phyloP scores from a whole-genome alignment of 495 filamentous ascomycete genomes.

The Aspergillus cavernicola region DNA sequence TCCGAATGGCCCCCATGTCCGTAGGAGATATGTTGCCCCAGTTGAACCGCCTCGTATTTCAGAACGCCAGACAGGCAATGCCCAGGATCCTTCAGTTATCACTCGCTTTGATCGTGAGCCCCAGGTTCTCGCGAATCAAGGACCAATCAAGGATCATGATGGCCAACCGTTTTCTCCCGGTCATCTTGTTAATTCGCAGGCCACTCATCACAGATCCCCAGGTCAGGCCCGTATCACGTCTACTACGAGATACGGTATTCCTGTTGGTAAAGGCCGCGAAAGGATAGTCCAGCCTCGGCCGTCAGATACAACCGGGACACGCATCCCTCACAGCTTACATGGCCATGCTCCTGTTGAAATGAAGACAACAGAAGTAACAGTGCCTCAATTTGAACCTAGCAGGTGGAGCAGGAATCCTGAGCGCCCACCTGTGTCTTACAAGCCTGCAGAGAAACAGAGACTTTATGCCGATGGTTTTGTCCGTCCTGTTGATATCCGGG shows the following conservation, averaged over 20 bases:
- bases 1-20: constrained; percentile 21
- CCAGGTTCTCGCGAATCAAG: constrained; percentile 18
- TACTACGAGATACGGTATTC: constrained; percentile 15
- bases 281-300: constrained; percentile 8
- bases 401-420: constrained; percentile 18
- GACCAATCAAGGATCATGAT: constrained; percentile 14
- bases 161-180: constrained; percentile 11
- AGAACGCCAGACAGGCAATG: constrained; percentile 17
- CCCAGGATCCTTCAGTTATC: constrained; percentile 9
- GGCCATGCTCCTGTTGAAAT: constrained; percentile 16
- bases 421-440: constrained; percentile 14
- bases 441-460: constrained; percentile 18
- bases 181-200: constrained; percentile 7
- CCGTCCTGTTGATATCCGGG: constrained; percentile 32
- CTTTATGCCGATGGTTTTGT: constrained; percentile 40
- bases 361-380: constrained; percentile 11
- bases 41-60: constrained; percentile 15
- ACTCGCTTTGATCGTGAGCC: constrained; percentile 14
- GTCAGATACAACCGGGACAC: constrained; percentile 12
- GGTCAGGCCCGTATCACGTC: constrained; percentile 3
- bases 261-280: constrained; percentile 15
- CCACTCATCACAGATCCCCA: constrained; percentile 8
- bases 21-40: constrained; percentile 21
- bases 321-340: constrained; percentile 20
- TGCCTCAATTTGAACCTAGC: constrained; percentile 3